These are phyloP conservation scores for Cercophora sp. DNA, from an alignment of 495 filamentous ascomycete species.

Conservation along the genomic window DNA sequence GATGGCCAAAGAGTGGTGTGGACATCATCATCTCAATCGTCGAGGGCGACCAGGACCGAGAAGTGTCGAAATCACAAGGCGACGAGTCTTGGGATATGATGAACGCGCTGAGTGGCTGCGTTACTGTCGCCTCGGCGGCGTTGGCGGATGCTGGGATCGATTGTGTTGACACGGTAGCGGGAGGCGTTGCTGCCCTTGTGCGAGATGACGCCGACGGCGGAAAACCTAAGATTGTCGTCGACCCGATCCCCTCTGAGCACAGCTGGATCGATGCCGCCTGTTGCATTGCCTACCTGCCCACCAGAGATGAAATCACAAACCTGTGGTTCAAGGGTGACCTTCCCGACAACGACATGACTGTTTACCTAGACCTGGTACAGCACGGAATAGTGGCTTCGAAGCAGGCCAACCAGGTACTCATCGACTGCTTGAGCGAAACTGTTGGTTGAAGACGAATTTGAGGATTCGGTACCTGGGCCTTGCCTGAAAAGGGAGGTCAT, in stretches of 20 bases:
- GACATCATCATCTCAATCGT: slow-evolving; percentile 89
- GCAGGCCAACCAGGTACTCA: slow-evolving; percentile 40
- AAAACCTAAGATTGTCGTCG: slow-evolving; percentile 60
- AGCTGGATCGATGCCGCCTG: slow-evolving; percentile 71
- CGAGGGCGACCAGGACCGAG: slow-evolving; percentile 69
- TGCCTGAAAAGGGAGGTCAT: too few species aligned
- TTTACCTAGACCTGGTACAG: slow-evolving; percentile 41
- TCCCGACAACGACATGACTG: slow-evolving; percentile 34
- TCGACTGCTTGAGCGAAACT: slow-evolving; percentile 35
- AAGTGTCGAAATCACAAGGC: slow-evolving; percentile 43
- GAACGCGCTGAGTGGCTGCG: slow-evolving; percentile 86
- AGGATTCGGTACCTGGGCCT: neutral
- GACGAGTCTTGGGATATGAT: slow-evolving; percentile 69
- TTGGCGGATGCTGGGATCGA: slow-evolving; percentile 94
- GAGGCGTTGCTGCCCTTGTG: slow-evolving; percentile 83
- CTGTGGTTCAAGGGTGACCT: slow-evolving; percentile 82
- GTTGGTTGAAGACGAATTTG: slow-evolving; percentile 17
- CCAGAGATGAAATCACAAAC: slow-evolving; percentile 86
- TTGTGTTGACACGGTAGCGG: slow-evolving; percentile 84
- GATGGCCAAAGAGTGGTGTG: slow-evolving; percentile 94
- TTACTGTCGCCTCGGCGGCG: slow-evolving; percentile 92
- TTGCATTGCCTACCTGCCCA: slow-evolving; percentile 85
- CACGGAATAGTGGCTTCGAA: slow-evolving; percentile 41
- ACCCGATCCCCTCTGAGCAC: slow-evolving; percentile 81
- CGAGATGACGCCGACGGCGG: slow-evolving; percentile 30